Evolutionary conservation across 129 eudicot species (phyloP), one percentile per base, ranked within the genome.

Genomic region (Flaveria linearis): DNA sequence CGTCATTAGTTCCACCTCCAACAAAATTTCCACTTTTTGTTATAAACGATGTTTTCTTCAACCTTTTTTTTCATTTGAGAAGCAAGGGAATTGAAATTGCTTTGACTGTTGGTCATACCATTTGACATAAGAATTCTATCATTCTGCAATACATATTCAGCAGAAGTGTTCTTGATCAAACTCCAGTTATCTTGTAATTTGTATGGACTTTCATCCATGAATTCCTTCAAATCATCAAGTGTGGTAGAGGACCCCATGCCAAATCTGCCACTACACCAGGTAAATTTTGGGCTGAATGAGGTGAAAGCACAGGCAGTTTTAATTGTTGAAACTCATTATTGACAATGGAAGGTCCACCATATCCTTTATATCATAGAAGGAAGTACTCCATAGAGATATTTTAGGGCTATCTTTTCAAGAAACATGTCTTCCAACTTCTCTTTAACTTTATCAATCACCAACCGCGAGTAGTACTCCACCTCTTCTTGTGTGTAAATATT

Each of bases 1-100:
- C 92, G 18, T 71, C 76, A 67, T 55, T 70, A 42, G 98, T 84
- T 61, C 98, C 97, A 75, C 98, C 98, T 78, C 92, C 96, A 63
- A 88, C 92, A 65, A 84, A 65, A 71, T 45, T 80, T 72, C 98
- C 89, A 80, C 74, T 74, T 52, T 79, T 74, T 17, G 96, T 88
- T 70, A 82, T 26, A 85, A 90, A 93, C 62, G 87, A 89, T 69
- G 98, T 83, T 2, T 73, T 85, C 71, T 81, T 76, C 36, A 58
- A 16, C 82, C 70, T 86, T 92, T 50, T 84, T 56, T 75, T 82
- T 82, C 14, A 76, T 53, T 17, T 22, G 45, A 79, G 82, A 52
- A 57, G 69, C 39, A 51, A 23, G 52, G 61, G 77, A 25, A 55
- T 43, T 74, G 25, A 63, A 71, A 69, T 49, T 73, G 63, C 65